These are phyloP conservation scores for Crithidia bombi DNA, from an alignment of 208 protist genomes.

Conservation along the genomic window DNA sequence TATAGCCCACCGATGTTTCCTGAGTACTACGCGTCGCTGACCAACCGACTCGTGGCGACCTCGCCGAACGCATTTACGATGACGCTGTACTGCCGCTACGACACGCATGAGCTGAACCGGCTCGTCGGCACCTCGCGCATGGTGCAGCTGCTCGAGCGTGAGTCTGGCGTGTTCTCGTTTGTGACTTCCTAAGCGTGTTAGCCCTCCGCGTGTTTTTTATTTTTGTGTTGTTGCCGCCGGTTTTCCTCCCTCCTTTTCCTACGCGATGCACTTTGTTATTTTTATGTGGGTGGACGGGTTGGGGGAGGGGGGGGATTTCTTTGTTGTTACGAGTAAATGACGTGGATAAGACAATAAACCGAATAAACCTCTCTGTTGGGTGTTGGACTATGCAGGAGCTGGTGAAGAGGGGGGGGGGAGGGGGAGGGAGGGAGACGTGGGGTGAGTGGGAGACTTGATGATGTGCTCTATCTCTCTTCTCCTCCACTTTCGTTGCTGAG, in stretches of 20 bases:
- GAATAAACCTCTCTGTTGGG: neutral
- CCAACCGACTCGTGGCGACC: conserved; percentile 80
- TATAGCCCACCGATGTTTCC: conserved; percentile 94
- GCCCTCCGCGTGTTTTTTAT: no score
- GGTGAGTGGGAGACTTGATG: no score
- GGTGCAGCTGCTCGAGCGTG: conserved; percentile 74
- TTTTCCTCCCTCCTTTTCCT: no score
- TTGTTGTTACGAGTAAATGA: no score
- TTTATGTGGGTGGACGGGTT: no score
- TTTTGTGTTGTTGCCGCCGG: no score
- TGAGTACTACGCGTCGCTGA: conserved; percentile 93
- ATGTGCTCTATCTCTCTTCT: no score
- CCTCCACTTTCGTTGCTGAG: no score
- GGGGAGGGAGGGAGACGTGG: conserved; percentile 3
- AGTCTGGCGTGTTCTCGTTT: conserved; percentile 81
- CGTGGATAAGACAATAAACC: no score
- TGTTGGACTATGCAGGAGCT: no score
- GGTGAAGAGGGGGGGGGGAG: neutral
- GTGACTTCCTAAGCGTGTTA: conserved; percentile 68
- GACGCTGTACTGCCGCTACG: conserved; percentile 92
- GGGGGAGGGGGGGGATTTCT: no score
- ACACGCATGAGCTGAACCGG: conserved; percentile 92
- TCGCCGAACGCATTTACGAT: conserved; percentile 84
- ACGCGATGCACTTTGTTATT: no score
- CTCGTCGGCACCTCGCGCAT: conserved; percentile 89